A percentile compares a stretch with the other conserved stretches of the same genome.
phyloP scores from a whole-genome alignment of 108 stramenopile genomes.

The Craspedostauros australis region DNA sequence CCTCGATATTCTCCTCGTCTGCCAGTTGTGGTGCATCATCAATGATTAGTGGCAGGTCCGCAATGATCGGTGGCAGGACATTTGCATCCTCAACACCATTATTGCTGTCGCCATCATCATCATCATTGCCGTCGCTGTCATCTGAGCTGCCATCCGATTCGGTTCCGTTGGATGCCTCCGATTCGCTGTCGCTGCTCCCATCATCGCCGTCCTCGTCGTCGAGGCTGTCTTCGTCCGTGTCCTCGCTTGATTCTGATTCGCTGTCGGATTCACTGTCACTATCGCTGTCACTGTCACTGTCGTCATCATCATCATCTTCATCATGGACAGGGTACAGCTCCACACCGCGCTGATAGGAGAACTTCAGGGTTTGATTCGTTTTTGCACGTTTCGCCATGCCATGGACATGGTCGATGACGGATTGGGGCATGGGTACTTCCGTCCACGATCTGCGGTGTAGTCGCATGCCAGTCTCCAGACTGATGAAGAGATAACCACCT shows the following conservation, averaged over 20 bases:
- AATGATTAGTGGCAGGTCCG: too few species aligned
- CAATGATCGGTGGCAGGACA: too few species aligned
- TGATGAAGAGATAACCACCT: slow-evolving; percentile 28
- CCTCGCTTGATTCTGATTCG: not conserved
- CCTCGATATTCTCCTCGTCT: too few species aligned
- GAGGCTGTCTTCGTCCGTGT: not conserved
- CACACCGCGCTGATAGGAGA: not conserved
- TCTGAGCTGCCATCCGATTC: not conserved
- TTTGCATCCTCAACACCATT: not conserved
- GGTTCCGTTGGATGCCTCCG: not conserved
- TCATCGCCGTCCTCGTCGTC: not conserved
- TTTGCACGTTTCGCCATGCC: not conserved
- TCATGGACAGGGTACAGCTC: not conserved
- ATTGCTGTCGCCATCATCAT: not conserved
- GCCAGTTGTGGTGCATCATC: too few species aligned
- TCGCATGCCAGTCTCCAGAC: slow-evolving; percentile 13
- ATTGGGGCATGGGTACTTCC: slow-evolving; percentile 28
- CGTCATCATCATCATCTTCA: not conserved
- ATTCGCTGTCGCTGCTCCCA: not conserved
- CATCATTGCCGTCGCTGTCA: slow-evolving; percentile 4
- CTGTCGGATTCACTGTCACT: not conserved
- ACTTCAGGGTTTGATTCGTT: not conserved
- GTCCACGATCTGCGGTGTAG: slow-evolving; percentile 12
- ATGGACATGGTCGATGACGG: slow-evolving; percentile 18
- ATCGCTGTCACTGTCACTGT: not conserved